These are phyloP conservation scores for Phytopythium ostracodes DNA, from an alignment of 352 stramenopile species.

Conservation along the genomic window DNA sequence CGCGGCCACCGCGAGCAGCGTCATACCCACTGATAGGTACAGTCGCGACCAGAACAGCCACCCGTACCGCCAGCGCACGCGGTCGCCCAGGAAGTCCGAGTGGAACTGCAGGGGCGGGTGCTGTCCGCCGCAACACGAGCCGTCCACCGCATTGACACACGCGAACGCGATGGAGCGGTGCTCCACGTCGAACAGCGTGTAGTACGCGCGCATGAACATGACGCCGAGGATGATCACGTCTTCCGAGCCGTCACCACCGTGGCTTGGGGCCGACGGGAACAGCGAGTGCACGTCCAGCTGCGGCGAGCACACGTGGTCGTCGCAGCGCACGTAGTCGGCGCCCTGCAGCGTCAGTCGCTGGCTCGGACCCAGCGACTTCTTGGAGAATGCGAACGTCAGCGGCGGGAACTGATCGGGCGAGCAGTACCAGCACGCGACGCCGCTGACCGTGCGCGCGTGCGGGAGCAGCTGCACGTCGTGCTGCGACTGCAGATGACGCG, in stretches of 20 bases:
- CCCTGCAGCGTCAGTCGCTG: constrained; percentile 45
- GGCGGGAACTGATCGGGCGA: constrained; percentile 46
- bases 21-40: constrained; percentile 23
- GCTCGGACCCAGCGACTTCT: constrained; percentile 2
- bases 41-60: constrained; percentile 37
- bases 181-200: constrained; percentile 55
- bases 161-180: constrained; percentile 38
- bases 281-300: constrained; percentile 53
- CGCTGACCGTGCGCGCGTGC: constrained; percentile 28
- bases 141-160: constrained; percentile 16
- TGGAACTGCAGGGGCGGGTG: constrained; percentile 38
- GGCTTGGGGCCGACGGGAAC: constrained; percentile 18
- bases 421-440: constrained; percentile 40
- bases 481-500: constrained; percentile 23
- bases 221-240: constrained; percentile 53
- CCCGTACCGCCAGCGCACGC: constrained; percentile 15
- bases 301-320: constrained; percentile 41
- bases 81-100: constrained; percentile 19
- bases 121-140: constrained; percentile 26
- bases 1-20: constrained; percentile 29
- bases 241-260: constrained; percentile 13
- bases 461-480: constrained; percentile 21
- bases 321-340: constrained; percentile 61
- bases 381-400: constrained; percentile 39
- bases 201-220: constrained; percentile 67